These are phyloP conservation scores for Croton laevigatus DNA, from an alignment of 441 rosid species.

Conservation along the genomic window DNA sequence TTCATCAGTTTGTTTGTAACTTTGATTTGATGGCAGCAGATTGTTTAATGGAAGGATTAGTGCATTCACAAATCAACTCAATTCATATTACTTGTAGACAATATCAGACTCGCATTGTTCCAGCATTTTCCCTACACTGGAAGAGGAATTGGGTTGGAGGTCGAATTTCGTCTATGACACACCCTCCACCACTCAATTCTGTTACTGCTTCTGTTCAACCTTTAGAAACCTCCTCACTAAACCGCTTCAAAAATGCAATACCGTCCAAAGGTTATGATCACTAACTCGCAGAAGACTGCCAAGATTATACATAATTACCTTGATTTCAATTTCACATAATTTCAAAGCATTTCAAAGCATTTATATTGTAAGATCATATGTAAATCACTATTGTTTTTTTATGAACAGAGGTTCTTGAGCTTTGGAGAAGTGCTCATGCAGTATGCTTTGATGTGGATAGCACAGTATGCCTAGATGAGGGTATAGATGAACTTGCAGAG, in stretches of 20 bases:
- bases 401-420: conserved; percentile 60
- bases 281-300: neutral
- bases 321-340: neutral
- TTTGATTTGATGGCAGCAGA: conserved; percentile 30
- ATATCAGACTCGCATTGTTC: conserved; percentile 28
- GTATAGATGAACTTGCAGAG: conserved; percentile 97
- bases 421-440: conserved; percentile 76
- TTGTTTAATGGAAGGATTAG: conserved; percentile 62
- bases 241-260: conserved; percentile 37
- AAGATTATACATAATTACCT: neutral
- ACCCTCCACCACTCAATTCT: conserved; percentile 36
- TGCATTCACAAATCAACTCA: conserved; percentile 38
- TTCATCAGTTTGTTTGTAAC: neutral
- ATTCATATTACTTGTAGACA: conserved; percentile 32
- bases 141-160: conserved; percentile 23
- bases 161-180: conserved; percentile 34
- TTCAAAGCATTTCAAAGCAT: too few species aligned
- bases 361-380: neutral
- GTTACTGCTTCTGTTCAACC: conserved; percentile 56
- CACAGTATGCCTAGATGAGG: conserved; percentile 94
- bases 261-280: conserved; percentile 63
- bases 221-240: conserved; percentile 36
- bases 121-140: conserved; percentile 32
- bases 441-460: conserved; percentile 99
- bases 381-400: conserved; percentile 21